A percentile compares a stretch with the other conserved stretches of the same genome.
Evolutionary conservation across 106 monocot genomes (phyloP).

Genomic region (Phalaenopsis aphrodite): DNA sequence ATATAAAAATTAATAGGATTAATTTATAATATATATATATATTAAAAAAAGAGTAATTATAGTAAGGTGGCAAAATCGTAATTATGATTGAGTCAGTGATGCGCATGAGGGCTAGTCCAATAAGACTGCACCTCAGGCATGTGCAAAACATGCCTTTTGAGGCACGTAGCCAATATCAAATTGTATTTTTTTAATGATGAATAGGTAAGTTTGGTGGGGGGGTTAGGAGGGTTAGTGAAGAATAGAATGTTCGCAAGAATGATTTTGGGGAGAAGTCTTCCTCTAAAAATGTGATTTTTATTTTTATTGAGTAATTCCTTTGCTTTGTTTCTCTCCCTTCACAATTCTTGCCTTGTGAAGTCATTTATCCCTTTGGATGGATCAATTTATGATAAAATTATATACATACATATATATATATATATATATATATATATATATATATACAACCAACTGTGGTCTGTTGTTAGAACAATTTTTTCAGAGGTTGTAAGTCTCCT

Average conservation of each 20-base stretch:
- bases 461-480: too few species aligned
- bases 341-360: too few species aligned
- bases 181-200: neutral
- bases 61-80: neutral
- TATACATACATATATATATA: too few species aligned
- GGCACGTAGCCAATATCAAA: neutral
- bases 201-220: neutral
- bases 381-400: too few species aligned
- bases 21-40: neutral
- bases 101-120: neutral
- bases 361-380: too few species aligned
- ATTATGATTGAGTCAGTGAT: neutral
- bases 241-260: neutral
- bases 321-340: too few species aligned
- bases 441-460: too few species aligned
- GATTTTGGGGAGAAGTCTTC: neutral
- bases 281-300: too few species aligned
- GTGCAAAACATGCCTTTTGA: neutral
- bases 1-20: neutral
- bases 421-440: too few species aligned
- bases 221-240: neutral
- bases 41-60: neutral
- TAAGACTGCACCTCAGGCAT: neutral
- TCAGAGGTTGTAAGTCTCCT: too few species aligned
- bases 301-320: too few species aligned